Evolutionary conservation across 768 basidiomycete species (phyloP).

Genomic region (Termitomyces sp.): DNA sequence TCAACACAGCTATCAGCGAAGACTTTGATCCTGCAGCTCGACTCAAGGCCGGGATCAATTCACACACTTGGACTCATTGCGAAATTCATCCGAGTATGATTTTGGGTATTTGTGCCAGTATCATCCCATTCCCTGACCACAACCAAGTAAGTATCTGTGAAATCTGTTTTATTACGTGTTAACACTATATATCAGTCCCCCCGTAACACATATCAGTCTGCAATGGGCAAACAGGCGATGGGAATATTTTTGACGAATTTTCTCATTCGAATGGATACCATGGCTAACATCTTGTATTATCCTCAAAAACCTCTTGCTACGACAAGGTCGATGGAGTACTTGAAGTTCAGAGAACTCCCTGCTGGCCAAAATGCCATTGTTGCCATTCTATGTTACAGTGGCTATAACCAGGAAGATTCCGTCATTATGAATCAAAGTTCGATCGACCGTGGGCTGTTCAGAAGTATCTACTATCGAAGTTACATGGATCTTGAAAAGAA

Average conservation of each 20-base stretch:
- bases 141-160: slow-evolving; percentile 70
- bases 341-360: slow-evolving; percentile 97
- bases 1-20: slow-evolving; percentile 55
- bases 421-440: slow-evolving; percentile 99
- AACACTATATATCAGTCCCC: slow-evolving; percentile 60
- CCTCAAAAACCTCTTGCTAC: slow-evolving; percentile 99
- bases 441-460: slow-evolving; percentile 96
- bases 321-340: slow-evolving; percentile 98
- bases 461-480: slow-evolving; percentile 96
- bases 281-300: slow-evolving; percentile 99
- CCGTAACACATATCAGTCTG: slow-evolving; percentile 99
- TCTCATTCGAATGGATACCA: slow-evolving; percentile 98
- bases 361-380: slow-evolving; percentile 99
- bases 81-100: slow-evolving; percentile 99
- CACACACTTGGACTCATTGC: slow-evolving; percentile 97
- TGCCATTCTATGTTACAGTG: slow-evolving; percentile 97
- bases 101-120: slow-evolving; percentile 95
- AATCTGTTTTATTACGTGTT: slow-evolving; percentile 2
- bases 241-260: slow-evolving; percentile 98
- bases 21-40: slow-evolving; percentile 86
- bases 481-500: slow-evolving; percentile 99
- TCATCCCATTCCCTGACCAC: slow-evolving; percentile 99
- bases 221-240: slow-evolving; percentile 99
- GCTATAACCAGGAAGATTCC: slow-evolving; percentile 99
- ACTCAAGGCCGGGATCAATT: slow-evolving; percentile 76